Evolutionary conservation across 345 rosid genomes (phyloP), one percentile per base, ranked within the genome.

Genomic region (Aethionema arabicum): DNA sequence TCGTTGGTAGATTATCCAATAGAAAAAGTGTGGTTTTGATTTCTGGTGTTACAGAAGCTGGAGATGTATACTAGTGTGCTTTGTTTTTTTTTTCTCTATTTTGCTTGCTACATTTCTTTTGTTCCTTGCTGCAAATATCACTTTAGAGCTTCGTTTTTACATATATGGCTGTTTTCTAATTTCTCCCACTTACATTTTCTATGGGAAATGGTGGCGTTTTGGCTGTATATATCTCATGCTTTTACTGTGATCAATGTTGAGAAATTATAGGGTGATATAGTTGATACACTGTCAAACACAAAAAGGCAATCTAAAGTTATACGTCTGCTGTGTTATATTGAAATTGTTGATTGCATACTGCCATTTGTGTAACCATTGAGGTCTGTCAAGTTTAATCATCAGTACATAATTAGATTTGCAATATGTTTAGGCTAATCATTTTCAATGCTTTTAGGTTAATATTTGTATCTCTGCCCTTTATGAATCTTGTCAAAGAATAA

Each of bases 291-390:
- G 46, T 21, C 44, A 46, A 47, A 36, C 36, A 5, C 37, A n/a
- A 14, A 31, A 40, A 13, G 37, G 27, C 11, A 4, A 8, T 51
- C 40, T 52, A 1, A 32, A 27, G 53, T 44, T 46, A 36, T 12
- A 30, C 5, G 27, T 59, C 32, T 33, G 64, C 45, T 30, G 31
- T 16, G 14, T n/a, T 5, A 15, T 11, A 36, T 68, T 7, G 32
- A 61, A 27, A 53, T 45, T 32, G 10, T 42, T 61, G 45, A 32
- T 55, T 69, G 36, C 41, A 13, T 56, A 7, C 32, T 63, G 40
- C n/a, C 14, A 1, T 56, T 63, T 30, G 55, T 45, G 39, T 66
- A 45, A 32, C 48, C 31, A 37, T 14, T 65, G 3, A 36, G 63
- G 12, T 46, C 55, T 40, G 40, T 63, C 50, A 30, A 61, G 14